These are phyloP conservation scores for Trichoderma lentiforme DNA, from an alignment of 2,329 filamentous ascomycete species.

Conservation along the genomic window DNA sequence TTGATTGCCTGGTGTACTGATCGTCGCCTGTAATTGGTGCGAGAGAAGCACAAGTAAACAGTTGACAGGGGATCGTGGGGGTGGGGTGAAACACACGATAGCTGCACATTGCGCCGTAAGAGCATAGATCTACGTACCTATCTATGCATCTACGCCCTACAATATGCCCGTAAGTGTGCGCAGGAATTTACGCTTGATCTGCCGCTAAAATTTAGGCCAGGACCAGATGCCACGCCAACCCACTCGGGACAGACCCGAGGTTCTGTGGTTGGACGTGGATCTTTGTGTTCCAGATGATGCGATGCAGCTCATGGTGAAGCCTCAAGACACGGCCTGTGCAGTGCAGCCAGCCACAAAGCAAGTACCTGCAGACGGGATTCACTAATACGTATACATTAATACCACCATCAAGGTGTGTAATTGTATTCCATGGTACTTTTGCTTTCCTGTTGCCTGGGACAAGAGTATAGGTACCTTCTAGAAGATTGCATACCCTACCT, in stretches of 20 bases:
- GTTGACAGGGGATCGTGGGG: background rate
- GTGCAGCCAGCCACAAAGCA: background rate
- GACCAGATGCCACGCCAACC: background rate
- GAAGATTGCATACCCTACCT: background rate
- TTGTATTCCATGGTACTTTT: background rate
- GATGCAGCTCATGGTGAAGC: background rate
- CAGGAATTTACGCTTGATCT: background rate
- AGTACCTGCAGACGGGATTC: background rate
- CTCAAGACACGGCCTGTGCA: background rate
- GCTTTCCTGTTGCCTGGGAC: background rate
- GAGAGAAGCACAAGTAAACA: background rate
- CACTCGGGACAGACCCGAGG: background rate
- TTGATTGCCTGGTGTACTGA: background rate
- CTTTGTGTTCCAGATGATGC: background rate
- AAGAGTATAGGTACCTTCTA: background rate
- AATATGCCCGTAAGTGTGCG: background rate
- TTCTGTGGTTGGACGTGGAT: background rate
- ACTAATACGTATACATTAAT: background rate
- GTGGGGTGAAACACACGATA: background rate
- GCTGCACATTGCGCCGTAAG: background rate
- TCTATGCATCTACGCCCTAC: background rate
- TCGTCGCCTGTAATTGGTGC: background rate
- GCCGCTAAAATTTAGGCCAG: slow-evolving; percentile 13
- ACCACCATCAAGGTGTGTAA: background rate
- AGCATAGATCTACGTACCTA: background rate